phyloP scores from a whole-genome alignment of 1,139 yeast genomes.

The Kodamaea sp. region DNA sequence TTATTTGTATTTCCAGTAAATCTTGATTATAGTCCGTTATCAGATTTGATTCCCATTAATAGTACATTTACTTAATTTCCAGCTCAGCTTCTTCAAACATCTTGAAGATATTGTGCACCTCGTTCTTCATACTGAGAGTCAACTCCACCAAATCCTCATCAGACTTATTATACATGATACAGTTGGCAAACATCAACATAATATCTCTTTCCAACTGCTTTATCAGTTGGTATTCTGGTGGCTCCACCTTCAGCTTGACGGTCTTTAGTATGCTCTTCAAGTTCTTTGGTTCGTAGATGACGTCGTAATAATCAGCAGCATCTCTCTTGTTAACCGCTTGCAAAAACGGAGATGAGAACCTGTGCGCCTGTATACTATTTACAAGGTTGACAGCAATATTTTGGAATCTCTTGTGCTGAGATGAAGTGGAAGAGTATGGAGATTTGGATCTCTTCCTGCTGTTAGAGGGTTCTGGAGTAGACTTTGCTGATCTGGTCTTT shows the following conservation, averaged over 20 bases:
- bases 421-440: conserved; percentile 26
- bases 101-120: conserved; percentile 50
- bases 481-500: not conserved
- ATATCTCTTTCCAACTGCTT: conserved; percentile 68
- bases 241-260: conserved; percentile 48
- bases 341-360: conserved; percentile 73
- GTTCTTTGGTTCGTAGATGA: conserved; percentile 67
- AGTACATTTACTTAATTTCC: conserved; percentile 15
- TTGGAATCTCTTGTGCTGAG: conserved; percentile 51
- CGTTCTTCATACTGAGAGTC: conserved; percentile 68
- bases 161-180: conserved; percentile 75
- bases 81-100: conserved; percentile 48
- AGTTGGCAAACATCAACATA: conserved; percentile 79
- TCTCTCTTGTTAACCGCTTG: conserved; percentile 67
- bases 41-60: too few species aligned
- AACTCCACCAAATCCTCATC: conserved; percentile 63
- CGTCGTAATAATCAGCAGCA: conserved; percentile 67
- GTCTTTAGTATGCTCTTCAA: conserved; percentile 60
- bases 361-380: conserved; percentile 65
- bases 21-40: too few species aligned
- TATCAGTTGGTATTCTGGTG: conserved; percentile 52
- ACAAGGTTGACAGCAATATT: conserved; percentile 59
- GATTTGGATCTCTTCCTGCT: conserved; percentile 27
- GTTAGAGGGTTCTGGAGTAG: conserved; percentile 6
- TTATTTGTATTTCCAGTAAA: too few species aligned